Conservation (phyloP, 225 moss, liverwort and hornwort genomes). For the Lunularia cruciata region DNA sequence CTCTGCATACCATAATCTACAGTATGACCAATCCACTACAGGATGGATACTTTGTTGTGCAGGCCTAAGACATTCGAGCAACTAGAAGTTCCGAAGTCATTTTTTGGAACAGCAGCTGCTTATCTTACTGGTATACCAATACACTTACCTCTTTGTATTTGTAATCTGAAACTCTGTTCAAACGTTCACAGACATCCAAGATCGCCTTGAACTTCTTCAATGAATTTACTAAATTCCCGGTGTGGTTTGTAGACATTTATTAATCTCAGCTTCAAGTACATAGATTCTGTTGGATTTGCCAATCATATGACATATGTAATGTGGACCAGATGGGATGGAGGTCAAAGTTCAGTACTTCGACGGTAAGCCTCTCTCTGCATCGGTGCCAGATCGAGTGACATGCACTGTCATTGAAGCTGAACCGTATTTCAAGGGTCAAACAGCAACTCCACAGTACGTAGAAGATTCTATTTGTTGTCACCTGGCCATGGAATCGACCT, state of each 20-base stretch:
- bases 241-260: no score
- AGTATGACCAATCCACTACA: no score
- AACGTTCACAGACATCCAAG: no score
- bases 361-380: conserved; percentile 82
- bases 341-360: conserved; percentile 91
- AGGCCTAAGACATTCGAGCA: conserved; percentile 89
- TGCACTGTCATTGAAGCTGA: conserved; percentile 91
- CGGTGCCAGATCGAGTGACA: conserved; percentile 79
- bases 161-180: no score
- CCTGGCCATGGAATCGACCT: no score
- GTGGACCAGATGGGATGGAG: conserved; percentile 81
- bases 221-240: no score
- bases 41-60: conserved; percentile 3
- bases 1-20: no score
- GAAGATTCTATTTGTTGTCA: not conserved
- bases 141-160: no score
- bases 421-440: conserved; percentile 94
- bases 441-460: conserved; percentile 92
- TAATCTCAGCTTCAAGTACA: no score
- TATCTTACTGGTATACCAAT: conserved; percentile 84
- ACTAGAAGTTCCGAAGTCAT: conserved; percentile 65
- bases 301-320: no score
- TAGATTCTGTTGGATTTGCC: no score
- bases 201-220: no score
- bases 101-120: conserved; percentile 72